Base-by-base conservation (phyloP, 2,329 filamentous ascomycete species). In the Cytospora piceicola region DNA sequence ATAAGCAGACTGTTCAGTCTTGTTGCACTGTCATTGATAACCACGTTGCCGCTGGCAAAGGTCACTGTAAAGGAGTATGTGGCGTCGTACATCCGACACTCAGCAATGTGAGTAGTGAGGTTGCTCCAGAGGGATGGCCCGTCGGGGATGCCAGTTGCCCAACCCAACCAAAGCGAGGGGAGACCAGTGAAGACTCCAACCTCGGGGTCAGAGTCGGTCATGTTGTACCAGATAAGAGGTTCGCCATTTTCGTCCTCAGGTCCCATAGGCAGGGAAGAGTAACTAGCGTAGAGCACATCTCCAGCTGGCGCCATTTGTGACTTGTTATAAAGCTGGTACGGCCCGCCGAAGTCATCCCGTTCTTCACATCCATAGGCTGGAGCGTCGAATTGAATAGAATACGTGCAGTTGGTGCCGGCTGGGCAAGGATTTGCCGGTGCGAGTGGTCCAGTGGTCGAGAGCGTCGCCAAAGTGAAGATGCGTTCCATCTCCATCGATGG, bases 111-210 rank as follows among this genome's bases (percentile, higher is more conserved):
- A 2, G 63, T 22, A 14, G 20, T 58, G 20, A 66, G 32, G 32
- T 66, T 54, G 46, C 49, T 55, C 64, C 64, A 66, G 22, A 62
- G 42, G 6, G 34, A 46, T 30, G 49, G 34, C n/a, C 63, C 58
- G 29, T 63, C 59, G n/a, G 27, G 9, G 20, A 55, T 58, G 30
- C 46, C 60, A 7, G 65, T 67, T 7, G 55, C 62, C 65, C 65
- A 69, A 17, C 65, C 67, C 12, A 67, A 22, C 67, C 67, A 69
- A 15, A 69, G 54, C 27, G 65, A 67, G 11, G 67, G 67, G 14
- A 67, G 34, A 20, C 56, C 58, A 6, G 42, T 55, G 24, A 65
- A 69, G 20, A 67, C 57, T 22, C 67, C 67, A 6, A 58, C 46
- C n/a, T 67, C 65, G 5, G 49, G 58, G n/a, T 53, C 29, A 1